Evolutionary conservation across 1,139 yeast species (phyloP).

Genomic region (Yamadazyma pseudoaaseri): DNA sequence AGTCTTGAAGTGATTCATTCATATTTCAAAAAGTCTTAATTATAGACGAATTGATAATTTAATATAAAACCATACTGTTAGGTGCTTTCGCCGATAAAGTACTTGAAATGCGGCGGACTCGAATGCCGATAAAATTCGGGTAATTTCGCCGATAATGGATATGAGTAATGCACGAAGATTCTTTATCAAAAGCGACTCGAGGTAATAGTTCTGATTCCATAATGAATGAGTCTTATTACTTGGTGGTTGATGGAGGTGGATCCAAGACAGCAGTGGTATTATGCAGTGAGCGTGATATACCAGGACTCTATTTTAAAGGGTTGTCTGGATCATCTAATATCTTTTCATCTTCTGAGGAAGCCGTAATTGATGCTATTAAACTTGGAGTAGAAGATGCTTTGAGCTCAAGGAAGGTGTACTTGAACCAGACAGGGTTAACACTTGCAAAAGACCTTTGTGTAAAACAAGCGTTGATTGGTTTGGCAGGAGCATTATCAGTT

Average conservation of each 20-base stretch:
- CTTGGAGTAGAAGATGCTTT: conserved; percentile 6
- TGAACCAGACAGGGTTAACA: too few relatives aligned
- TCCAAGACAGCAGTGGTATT: conserved; percentile 7
- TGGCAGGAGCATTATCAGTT: conserved; percentile 8
- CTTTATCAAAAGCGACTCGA: too few relatives aligned
- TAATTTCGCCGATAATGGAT: too few relatives aligned
- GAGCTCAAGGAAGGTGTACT: background rate
- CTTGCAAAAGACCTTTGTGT: background rate
- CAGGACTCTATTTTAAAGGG: conserved; percentile 3
- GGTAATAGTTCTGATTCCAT: too few relatives aligned
- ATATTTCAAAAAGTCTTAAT: too few relatives aligned
- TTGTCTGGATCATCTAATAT: conserved; percentile 6
- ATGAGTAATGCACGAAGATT: too few relatives aligned
- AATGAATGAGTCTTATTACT: too few relatives aligned
- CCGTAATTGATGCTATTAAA: conserved; percentile 4
- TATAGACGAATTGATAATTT: too few relatives aligned
- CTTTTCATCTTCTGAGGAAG: background rate
- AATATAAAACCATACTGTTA: background rate
- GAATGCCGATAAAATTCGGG: too few relatives aligned
- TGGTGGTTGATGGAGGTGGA: conserved; percentile 11
- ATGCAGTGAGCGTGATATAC: background rate
- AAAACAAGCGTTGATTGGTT: conserved; percentile 3
- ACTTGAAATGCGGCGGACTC: background rate
- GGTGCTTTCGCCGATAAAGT: background rate
- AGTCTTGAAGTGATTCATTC: too few relatives aligned